Base-by-base conservation (phyloP, 1,139 yeast species). In the Scheffersomyces quercinus region DNA sequence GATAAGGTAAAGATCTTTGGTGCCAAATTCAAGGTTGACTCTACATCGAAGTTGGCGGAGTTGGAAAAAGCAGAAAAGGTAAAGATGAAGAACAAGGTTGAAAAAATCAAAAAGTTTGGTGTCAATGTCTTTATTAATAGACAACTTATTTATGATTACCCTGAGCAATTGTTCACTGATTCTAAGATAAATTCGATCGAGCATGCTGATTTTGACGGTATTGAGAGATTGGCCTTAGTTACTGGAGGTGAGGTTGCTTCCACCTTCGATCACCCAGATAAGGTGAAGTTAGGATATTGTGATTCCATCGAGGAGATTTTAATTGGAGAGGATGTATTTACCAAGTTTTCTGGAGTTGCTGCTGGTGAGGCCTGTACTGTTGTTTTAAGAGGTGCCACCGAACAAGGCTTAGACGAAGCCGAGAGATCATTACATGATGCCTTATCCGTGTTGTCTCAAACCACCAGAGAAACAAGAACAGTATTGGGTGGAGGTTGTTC, bases 181-280 rank as follows among this genome's bases (percentile, higher is more conserved):
- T 69, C 89, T 36, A 83, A 85, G 45, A 87, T 93, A 58, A 91
- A 89, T 68, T 84, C 97, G 29, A 89, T 93, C 52, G 99, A 93
- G 70, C 99, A 95, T 62, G 99, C 99, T 15, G 99, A 95, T 67
- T 95, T 95, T 57, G 99, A 89, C 61, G 99, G 99, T 57, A 90
- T 93, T 46, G 99, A 93, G 73, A 84, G 99, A 64, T 79, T 93
- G 55, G 97, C 99, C 4, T 75, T 93, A 39, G 99, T 91, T 24
- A 91, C 98, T 5, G 99, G 99, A 40, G 99, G 97, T 58, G 99
- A 93, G 71, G 98, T 95, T 44, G 97, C 86, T 3, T 91, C 98
- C 10, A 93, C 99, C 1, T 95, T 93, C 65, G 99, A 95, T 62
- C 79, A 84, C 53, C 97, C 99, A 20, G 96, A 87, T 43, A 77